Conservation (phyloP, 1,284 basidiomycete genomes). For the Tausonia pullulans region DNA sequence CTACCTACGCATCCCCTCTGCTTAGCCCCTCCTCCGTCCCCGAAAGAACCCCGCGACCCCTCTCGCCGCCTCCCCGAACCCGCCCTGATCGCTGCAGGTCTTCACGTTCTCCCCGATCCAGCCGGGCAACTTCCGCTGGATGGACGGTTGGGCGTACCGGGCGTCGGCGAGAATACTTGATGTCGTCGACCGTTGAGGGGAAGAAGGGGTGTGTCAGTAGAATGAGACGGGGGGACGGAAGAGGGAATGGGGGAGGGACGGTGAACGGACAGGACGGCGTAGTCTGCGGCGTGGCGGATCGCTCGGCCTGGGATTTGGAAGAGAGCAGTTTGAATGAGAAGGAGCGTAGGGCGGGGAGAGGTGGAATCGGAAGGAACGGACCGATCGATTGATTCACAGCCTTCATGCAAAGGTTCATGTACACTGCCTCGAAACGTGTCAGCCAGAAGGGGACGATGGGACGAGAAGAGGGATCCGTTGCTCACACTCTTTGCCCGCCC, state of each 20-base stretch:
- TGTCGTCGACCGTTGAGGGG: not conserved
- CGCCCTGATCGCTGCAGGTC: conserved; percentile 36
- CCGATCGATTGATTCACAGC: conserved; percentile 96
- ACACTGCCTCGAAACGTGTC: not conserved
- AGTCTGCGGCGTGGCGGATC: conserved; percentile 75
- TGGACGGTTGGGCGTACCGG: conserved; percentile 56
- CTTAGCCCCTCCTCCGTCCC: conserved; percentile 28
- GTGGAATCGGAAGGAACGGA: conserved; percentile 29
- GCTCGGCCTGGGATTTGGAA: conserved; percentile 53
- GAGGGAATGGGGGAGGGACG: not conserved
- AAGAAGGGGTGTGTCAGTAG: not conserved
- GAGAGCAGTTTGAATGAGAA: not conserved
- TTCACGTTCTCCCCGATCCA: conserved; percentile 69
- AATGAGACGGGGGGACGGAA: not conserved
- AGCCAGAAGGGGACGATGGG: not conserved
- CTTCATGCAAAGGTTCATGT: conserved; percentile 80
- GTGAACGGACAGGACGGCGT: conserved; percentile 27
- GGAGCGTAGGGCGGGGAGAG: not conserved
- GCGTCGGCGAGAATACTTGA: conserved; percentile 61
- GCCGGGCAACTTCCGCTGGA: conserved; percentile 64
- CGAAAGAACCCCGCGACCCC: conserved; percentile 57
- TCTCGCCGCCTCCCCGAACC: conserved; percentile 63
- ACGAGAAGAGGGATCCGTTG: conserved; percentile 4
- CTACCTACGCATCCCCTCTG: conserved; percentile 2
- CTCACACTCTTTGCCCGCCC: conserved; percentile 16